Base-by-base conservation (phyloP, 495 filamentous ascomycete species). In the Daldinia bambusicola region DNA sequence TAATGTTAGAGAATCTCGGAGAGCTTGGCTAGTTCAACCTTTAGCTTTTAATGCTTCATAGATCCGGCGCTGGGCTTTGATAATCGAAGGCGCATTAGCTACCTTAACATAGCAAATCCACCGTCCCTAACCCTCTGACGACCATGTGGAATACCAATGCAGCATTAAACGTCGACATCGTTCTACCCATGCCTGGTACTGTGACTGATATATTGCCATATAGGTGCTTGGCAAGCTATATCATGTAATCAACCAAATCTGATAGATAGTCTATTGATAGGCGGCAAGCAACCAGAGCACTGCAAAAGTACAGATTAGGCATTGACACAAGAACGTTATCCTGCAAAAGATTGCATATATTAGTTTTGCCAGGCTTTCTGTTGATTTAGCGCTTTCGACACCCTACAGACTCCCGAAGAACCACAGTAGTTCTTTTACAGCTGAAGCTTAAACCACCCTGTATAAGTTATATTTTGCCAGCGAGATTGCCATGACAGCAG, bases 301-400 rank as follows among this genome's bases (percentile, higher is more conserved):
- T 20, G 8, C 18, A 22, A 4, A 2, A 12, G 9, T 48, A 22
- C 43, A 22, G 2, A 48, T 12, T 7, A 53, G 31, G n/a, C 5
- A n/a, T 22, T 37, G 1, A 14, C 7, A 22, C 10, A 5, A 56
- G 53, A 37, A 14, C 18, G 20, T 18, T 14, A 6, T 14, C 59
- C 61, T 66, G 57, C 34, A 53, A 53, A 22, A 73, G 45, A 41
- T 66, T 69, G 66, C 69, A 73, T 73, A 50, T 69, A 73, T 69
- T 73, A 73, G 51, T 53, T 53, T 68, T 41, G 43, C 57, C 41
- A n/a, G 48, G 34, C 59, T 52, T 62, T 58, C 66, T 50, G 14
- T 6, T 48, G 18, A 48, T 9, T 43, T 43, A 50, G 61, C 31
- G 48, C 16, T 40, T 58, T 61, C 14, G 32, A 60, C 30, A 41